phyloP scores from a whole-genome alignment of 345 rosid species.

The Geranium brycei region DNA sequence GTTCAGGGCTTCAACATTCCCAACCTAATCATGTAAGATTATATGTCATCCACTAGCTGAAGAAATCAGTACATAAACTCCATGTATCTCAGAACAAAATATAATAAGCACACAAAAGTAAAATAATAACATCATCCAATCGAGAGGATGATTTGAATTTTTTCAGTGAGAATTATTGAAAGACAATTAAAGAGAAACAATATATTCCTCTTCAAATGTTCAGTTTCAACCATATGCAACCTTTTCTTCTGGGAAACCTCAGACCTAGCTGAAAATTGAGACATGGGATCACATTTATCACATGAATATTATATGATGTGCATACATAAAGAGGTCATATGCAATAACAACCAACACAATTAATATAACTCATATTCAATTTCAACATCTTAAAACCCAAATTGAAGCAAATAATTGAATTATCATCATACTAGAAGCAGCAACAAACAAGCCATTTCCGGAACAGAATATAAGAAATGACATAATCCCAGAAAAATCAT shows the following conservation, averaged over 20 bases:
- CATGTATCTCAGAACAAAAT: background rate
- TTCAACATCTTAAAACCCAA: background rate
- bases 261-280: background rate
- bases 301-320: background rate
- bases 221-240: background rate
- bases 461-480: too few species aligned
- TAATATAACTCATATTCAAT: background rate
- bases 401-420: too few species aligned
- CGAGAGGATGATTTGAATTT: background rate
- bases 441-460: background rate
- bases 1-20: constrained; percentile 66
- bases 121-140: background rate
- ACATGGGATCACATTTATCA: background rate
- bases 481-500: background rate
- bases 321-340: background rate
- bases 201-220: background rate
- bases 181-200: background rate
- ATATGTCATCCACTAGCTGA: constrained; percentile 6
- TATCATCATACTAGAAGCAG: background rate
- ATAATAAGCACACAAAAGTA: constrained; percentile 1
- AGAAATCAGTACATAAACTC: background rate
- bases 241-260: background rate
- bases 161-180: too few species aligned
- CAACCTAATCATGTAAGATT: constrained; percentile 49
- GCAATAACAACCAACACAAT: background rate